A percentile compares a stretch with the other conserved stretches of the same genome.
Conservation (phyloP, 345 rosid genomes). For the Eucalyptus sp. region DNA sequence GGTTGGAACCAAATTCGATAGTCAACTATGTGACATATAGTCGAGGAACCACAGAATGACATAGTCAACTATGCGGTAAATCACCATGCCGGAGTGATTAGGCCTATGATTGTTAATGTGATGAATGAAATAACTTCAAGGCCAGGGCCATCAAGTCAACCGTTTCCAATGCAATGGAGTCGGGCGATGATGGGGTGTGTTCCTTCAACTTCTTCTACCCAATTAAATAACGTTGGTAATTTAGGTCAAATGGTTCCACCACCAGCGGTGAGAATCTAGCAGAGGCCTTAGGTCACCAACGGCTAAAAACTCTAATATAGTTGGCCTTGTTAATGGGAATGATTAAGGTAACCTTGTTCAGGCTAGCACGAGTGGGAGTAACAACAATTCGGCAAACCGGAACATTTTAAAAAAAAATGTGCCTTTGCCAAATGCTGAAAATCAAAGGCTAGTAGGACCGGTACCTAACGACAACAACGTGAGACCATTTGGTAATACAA, state of each 20-base stretch:
- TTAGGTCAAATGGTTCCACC: background rate
- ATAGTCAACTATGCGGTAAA: background rate
- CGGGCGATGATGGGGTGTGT: background rate
- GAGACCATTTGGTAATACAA: background rate
- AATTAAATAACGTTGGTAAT: background rate
- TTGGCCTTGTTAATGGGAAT: background rate
- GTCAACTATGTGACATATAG: rapidly evolving
- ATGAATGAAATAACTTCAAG: background rate
- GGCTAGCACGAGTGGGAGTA: background rate
- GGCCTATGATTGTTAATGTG: background rate
- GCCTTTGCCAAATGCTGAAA: background rate
- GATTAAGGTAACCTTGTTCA: background rate
- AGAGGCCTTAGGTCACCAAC: background rate
- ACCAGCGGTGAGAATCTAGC: background rate
- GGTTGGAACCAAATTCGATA: background rate
- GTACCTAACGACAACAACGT: background rate
- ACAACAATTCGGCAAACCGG: background rate
- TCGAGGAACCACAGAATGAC: background rate
- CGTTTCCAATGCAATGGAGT: background rate
- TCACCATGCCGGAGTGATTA: background rate
- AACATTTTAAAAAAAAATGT: background rate
- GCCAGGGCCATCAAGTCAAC: background rate
- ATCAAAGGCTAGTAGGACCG: background rate
- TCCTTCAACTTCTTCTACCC: background rate
- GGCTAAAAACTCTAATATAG: background rate